Conservation (phyloP, 2,329 filamentous ascomycete species). For the Neurospora sp. region DNA sequence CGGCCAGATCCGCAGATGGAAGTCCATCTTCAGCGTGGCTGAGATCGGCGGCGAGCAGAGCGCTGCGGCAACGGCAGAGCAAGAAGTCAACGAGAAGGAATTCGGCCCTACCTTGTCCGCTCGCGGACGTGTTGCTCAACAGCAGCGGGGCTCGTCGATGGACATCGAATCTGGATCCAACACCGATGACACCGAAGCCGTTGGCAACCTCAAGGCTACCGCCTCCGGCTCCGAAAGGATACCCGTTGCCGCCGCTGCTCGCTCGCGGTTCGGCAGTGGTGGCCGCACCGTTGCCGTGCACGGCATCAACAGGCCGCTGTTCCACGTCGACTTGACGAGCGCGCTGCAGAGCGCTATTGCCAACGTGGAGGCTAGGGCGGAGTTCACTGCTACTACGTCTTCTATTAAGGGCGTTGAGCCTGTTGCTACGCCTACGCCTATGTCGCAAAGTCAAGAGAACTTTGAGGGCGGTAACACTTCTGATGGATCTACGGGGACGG, state of each 20-base stretch:
- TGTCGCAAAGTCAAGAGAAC: background rate
- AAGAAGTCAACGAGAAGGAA: slow-evolving; percentile 46
- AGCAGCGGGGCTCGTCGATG: background rate
- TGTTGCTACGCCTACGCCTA: background rate
- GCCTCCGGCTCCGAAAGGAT: slow-evolving; percentile 11
- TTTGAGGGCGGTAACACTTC: background rate
- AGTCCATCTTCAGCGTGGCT: slow-evolving; percentile 89
- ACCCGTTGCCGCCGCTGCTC: background rate
- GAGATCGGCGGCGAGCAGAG: slow-evolving; percentile 65
- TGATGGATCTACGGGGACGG: background rate
- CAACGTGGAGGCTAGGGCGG: slow-evolving; percentile 52
- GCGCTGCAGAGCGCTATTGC: slow-evolving; percentile 80
- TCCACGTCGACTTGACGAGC: slow-evolving; percentile 86
- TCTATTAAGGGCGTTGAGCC: background rate
- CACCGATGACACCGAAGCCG: slow-evolving; percentile 17
- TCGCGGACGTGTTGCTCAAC: background rate
- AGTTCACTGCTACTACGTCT: background rate
- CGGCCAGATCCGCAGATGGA: slow-evolving; percentile 61
- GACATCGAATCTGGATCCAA: background rate
- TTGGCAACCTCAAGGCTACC: slow-evolving; percentile 25
- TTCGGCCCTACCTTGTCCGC: slow-evolving; percentile 6
- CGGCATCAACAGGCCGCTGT: slow-evolving; percentile 80
- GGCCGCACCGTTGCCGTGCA: slow-evolving; percentile 54
- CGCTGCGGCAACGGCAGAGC: slow-evolving; percentile 59
- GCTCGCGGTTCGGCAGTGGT: background rate